Conservation (phyloP, 2,329 filamentous ascomycete species). For the Aspergillus sp. region DNA sequence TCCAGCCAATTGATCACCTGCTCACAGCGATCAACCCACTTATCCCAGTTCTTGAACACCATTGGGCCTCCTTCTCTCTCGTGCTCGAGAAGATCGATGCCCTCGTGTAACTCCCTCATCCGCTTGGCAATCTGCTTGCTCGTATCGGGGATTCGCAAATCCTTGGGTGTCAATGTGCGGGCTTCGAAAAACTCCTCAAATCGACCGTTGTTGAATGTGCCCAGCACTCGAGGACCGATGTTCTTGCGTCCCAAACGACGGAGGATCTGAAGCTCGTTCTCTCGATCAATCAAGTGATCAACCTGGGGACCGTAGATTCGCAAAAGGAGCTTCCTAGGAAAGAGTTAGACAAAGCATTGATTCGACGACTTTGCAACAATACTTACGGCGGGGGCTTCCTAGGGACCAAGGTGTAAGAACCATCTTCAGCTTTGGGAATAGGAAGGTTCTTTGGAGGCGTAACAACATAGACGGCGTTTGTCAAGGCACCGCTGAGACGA, state of each 20-base stretch:
- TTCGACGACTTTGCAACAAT: background rate
- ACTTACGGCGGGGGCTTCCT: constrained; percentile 52
- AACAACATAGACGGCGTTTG: constrained; percentile 95
- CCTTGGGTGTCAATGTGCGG: constrained; percentile 67
- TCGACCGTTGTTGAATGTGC: constrained; percentile 88
- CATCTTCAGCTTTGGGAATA: constrained; percentile 34
- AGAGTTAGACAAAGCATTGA: background rate
- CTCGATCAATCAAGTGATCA: constrained; percentile 90
- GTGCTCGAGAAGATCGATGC: constrained; percentile 75
- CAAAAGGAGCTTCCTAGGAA: constrained; percentile 67
- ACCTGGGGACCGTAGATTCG: constrained; percentile 93
- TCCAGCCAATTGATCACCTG: constrained; percentile 50
- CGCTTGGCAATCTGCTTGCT: constrained; percentile 93
- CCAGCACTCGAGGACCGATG: constrained; percentile 85
- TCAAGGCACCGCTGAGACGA: constrained; percentile 75
- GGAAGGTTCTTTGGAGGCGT: constrained; percentile 67
- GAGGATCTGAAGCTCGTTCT: constrained; percentile 82
- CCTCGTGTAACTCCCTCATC: constrained; percentile 93
- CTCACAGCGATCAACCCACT: constrained; percentile 67
- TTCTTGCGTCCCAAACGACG: constrained; percentile 82
- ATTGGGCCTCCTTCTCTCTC: constrained; percentile 76
- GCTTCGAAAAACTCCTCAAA: constrained; percentile 95
- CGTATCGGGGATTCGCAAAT: constrained; percentile 75
- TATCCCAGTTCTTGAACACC: constrained; percentile 92
- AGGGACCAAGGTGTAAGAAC: constrained; percentile 30